These are phyloP conservation scores for Gymnopilus junonius DNA, from an alignment of 768 basidiomycete species.

Conservation along the genomic window DNA sequence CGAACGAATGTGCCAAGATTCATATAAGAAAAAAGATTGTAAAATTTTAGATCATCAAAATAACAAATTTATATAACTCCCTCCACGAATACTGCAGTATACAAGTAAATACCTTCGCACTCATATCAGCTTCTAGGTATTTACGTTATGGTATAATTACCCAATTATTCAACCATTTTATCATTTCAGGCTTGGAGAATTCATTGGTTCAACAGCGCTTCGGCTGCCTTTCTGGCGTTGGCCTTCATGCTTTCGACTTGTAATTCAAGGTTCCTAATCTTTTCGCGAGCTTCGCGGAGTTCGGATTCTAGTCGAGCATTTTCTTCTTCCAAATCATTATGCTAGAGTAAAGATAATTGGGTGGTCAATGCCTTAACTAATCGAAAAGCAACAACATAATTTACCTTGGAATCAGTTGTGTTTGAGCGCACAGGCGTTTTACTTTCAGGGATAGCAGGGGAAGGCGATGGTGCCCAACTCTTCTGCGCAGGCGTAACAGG, in stretches of 20 bases:
- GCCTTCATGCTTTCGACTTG: slow-evolving; percentile 77
- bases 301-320: slow-evolving; percentile 66
- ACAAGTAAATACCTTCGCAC: background rate
- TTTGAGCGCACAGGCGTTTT: slow-evolving; percentile 24
- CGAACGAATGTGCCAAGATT: too few species aligned
- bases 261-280: slow-evolving; percentile 83
- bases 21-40: too few species aligned
- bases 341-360: slow-evolving; percentile 3
- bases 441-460: slow-evolving; percentile 18
- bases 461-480: slow-evolving; percentile 16
- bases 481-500: slow-evolving; percentile 1
- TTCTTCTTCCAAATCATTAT: slow-evolving; percentile 48
- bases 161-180: background rate
- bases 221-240: slow-evolving; percentile 80
- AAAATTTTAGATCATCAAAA: too few species aligned
- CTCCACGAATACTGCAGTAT: too few species aligned
- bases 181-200: background rate
- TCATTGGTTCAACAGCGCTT: slow-evolving; percentile 39
- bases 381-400: background rate
- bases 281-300: slow-evolving; percentile 77
- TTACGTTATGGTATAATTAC: background rate
- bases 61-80: too few species aligned
- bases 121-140: background rate
- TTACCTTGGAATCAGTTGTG: slow-evolving; percentile 26
- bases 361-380: background rate